Evolutionary conservation across 306 rosid genomes (phyloP), one percentile per base, ranked within the genome.

Genomic region (Lupinus albus): DNA sequence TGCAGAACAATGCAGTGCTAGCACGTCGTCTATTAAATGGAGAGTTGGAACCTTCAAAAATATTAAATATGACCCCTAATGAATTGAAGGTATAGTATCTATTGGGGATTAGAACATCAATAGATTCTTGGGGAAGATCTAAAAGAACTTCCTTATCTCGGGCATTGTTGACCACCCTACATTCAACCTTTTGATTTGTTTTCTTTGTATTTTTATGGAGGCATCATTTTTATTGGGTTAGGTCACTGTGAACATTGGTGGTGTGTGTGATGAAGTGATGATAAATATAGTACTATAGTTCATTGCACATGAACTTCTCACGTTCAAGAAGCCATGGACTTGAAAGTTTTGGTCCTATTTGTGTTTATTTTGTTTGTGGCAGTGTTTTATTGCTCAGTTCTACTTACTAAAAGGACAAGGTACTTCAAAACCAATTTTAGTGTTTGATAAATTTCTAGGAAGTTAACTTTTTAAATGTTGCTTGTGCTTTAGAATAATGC

Each of bases 51-150:
- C 91, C 99, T 16, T 82, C 84, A 8, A 86, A 74, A 79, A 76
- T 90, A 70, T 70, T 90, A 71, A 94, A 54, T 74, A 90, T 94
- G 99, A 82, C 97, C 54, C 86, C 96, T 38, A 81, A 8, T 52
- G 99, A 94, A 74, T 72, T 94, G 72, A 94, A 88, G 99, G 99
- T 94, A 78, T 52, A 58, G 33, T 72, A 54, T 58, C 35, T 56
- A 6, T 15, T 66, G 11, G 44, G 44, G 58, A 12, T 54, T 63
- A 42, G 17, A 64, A 35, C 38, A 36, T 68, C 66, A 46, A 44
- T 15, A 28, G 69, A 28, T 59, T 62, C 49, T 30, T 41, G 56
- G 36, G 76, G 35, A 70, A 71, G 69, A 64, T 48, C 21, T 54
- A 14, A 46, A 30, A 6, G 39, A 15, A 48, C n/a, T 56, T 7